Base-by-base conservation (phyloP, 257 asterid species). In the Echites panduratus region DNA sequence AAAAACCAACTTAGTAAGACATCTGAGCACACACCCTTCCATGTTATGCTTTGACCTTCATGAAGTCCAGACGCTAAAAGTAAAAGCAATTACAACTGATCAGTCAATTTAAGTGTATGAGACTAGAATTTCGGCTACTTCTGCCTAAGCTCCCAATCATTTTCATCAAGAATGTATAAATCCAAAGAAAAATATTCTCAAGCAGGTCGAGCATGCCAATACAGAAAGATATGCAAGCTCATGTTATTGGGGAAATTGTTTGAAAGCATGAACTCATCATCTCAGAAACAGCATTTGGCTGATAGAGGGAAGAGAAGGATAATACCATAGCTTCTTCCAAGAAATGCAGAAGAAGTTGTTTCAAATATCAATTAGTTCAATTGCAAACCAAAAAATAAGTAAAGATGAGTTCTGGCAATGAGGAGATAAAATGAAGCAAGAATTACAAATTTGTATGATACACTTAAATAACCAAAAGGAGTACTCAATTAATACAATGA, bases 401-500 rank as follows among this genome's bases (percentile, higher is more conserved):
- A 41, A 71, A 17, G 9, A 20, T 32, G 4, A 47, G 9, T 47
- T 62, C 8, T 61, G 62, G 35, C 16, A 47, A 44, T 26, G 13
- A 61, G 11, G 22, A 73, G 63, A n/a, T 62, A 32, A 32, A 61
- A 73, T 7, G 57, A 40, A 66, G 58, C 43, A 68, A 45, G 38
- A 26, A 58, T 29, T 35, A 52, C 64, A 22, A n/a, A 8, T 24
- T n/a, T 47, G 4, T 27, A 56, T 69, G 43, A 22, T 68, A 66
- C 47, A 67, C 14, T 66, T 38, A 45, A 4, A 38, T 74, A 35
- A 53, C 9, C 40, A 70, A 2, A 47, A 12, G 4, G 47, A 2
- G 68, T 26, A 41, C 45, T 0, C 68, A 77, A 65, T 71, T 22
- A 41, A 65, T 71, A 26, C 64, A 63, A 66, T 64, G 27, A 57